Percentiles rank a stretch among this genome's conserved stretches.
Evolutionary conservation across 306 rosid genomes (phyloP).

Genomic region (Castanopsis chinensis): DNA sequence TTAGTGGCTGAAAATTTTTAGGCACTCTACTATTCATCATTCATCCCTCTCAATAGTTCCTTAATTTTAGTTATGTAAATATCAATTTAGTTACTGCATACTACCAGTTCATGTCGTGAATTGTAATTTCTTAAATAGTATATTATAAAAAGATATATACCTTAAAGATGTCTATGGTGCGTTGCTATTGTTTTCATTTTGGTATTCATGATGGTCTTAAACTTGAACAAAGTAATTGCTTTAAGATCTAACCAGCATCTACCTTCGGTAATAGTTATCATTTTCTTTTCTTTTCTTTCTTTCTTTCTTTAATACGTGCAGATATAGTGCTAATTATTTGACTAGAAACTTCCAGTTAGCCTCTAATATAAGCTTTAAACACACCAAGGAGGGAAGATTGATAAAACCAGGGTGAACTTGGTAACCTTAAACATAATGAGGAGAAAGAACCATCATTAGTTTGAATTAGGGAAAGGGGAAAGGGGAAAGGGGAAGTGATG

Average conservation of each 20-base stretch:
- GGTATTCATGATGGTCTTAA: background rate
- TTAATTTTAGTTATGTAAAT: background rate
- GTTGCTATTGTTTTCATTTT: too few species aligned
- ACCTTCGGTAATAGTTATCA: too few species aligned
- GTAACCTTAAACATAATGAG: too few species aligned
- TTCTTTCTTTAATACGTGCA: too few species aligned
- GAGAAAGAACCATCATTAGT: too few species aligned
- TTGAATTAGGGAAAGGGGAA: background rate
- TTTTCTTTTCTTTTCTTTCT: too few species aligned
- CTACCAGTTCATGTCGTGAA: background rate
- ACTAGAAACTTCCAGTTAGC: background rate
- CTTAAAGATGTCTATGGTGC: too few species aligned
- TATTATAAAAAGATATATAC: background rate
- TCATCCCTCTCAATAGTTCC: background rate
- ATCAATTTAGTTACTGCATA: background rate
- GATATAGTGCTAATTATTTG: too few species aligned
- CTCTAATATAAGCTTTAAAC: background rate
- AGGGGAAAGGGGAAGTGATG: background rate
- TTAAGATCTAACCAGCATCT: too few species aligned
- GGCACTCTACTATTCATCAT: background rate
- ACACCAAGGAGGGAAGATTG: background rate
- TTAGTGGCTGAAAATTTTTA: background rate
- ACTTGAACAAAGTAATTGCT: background rate
- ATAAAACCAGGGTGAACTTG: background rate
- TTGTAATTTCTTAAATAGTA: background rate